Conservation (phyloP, 2,329 filamentous ascomycete genomes). For the Coniochaeta sp. region DNA sequence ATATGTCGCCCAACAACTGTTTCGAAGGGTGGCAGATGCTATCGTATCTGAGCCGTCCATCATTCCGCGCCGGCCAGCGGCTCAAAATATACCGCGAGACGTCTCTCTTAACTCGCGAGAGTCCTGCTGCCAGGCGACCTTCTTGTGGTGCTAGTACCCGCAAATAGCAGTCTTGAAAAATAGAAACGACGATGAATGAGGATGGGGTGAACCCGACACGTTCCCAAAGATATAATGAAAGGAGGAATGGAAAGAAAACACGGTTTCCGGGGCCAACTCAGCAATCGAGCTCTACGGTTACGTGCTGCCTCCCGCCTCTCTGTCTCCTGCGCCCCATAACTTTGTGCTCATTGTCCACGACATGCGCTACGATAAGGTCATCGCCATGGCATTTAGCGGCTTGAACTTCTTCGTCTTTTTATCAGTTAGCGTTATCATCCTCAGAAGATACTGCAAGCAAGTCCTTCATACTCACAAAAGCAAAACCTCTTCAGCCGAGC, state of each 20-base stretch:
- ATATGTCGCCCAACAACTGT: neutral
- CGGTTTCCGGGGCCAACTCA: neutral
- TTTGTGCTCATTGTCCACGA: neutral
- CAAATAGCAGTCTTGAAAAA: neutral
- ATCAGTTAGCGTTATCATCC: neutral
- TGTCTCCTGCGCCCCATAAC: neutral
- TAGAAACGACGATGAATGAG: neutral
- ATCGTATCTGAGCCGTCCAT: neutral
- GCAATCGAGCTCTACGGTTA: neutral
- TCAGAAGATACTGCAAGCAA: neutral
- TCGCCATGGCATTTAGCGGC: neutral
- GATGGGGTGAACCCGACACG: neutral
- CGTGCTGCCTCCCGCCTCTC: neutral
- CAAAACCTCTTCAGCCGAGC: neutral
- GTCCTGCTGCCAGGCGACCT: neutral
- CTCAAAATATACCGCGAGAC: neutral
- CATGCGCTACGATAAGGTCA: neutral
- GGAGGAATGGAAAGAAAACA: neutral
- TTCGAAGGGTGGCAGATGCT: neutral
- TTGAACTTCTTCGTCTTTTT: neutral
- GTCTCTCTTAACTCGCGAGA: neutral
- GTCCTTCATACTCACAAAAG: neutral
- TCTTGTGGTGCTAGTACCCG: neutral
- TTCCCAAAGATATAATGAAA: neutral
- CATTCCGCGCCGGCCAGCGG: neutral